Base-by-base conservation (phyloP, 768 basidiomycete species). In the Mrakia frigida region DNA sequence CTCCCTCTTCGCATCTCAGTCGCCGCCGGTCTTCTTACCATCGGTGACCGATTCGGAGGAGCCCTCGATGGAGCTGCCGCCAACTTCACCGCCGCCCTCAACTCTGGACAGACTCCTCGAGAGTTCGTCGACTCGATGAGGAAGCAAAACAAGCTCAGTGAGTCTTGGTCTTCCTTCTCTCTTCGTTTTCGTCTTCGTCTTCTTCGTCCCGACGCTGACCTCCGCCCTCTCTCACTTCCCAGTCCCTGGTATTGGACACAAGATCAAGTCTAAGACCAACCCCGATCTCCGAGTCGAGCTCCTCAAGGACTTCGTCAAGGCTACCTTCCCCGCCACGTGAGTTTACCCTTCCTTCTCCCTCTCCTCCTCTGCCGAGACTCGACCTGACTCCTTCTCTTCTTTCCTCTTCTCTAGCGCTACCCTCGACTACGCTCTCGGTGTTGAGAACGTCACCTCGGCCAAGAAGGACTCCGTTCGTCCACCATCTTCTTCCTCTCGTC, bases 201-300 rank as follows among this genome's bases (percentile, higher is more conserved):
- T 18, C 25, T 56, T 25, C 6, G 3, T 28, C n/a, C 53, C 53
- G 6, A 25, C 21, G 56, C 56, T 28, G 56, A 50, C n/a, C 56
- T 25, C 10, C n/a, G n/a, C n/a, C n/a, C 56, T n/a, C 25, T 25
- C 56, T 56, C 56, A 0, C 28, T 56, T 56, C 10, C 52, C 56
- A 56, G 56, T 98, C 87, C 91, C 90, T 80, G 96, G 96, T 87
- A 99, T 99, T 80, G 96, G 96, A 65, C 96, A 99, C 90, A 98
- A 98, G 89, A 97, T 99, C 88, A 99, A 99, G 90, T 93, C 91
- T 79, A 92, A 94, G 79, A 94, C 93, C 85, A 95, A 95, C 88
- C 93, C 93, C 68, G 93, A 94, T 87, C 87, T 93, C 65, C 85
- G 85, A 78, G 85, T 86, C 78, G 81, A 81, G 79, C 83, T 86